Conservation (phyloP, 2,329 filamentous ascomycete genomes). For the Apiospora hydei region DNA sequence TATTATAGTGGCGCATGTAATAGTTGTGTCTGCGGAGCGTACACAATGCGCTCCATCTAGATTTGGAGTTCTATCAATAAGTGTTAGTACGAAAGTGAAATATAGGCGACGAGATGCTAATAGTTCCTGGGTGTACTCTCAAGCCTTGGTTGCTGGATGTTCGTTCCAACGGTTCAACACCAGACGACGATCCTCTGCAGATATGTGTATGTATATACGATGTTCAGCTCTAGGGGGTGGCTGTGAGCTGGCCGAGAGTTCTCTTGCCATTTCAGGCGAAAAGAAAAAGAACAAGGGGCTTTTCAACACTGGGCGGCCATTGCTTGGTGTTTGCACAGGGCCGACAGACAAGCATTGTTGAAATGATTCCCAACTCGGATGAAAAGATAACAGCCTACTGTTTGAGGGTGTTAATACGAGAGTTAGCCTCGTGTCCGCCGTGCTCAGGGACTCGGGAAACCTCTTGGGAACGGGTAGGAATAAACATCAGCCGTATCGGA, state of each 20-base stretch:
- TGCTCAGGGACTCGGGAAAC: background rate
- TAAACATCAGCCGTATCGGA: conserved; percentile 2
- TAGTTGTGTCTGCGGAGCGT: too few species aligned
- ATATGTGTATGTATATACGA: background rate
- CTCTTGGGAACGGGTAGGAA: background rate
- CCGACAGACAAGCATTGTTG: background rate
- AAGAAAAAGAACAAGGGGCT: background rate
- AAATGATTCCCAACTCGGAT: background rate
- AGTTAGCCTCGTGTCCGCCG: background rate
- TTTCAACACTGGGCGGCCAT: background rate
- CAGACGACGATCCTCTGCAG: background rate
- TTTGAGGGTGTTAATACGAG: background rate
- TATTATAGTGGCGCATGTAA: too few species aligned
- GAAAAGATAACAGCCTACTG: background rate
- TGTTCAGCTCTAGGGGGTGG: background rate
- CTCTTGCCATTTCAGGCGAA: background rate
- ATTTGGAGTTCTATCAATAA: too few species aligned
- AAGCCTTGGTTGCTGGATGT: background rate
- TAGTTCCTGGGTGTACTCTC: background rate
- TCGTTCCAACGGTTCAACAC: background rate
- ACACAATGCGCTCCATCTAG: too few species aligned
- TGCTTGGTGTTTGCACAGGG: background rate
- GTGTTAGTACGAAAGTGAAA: background rate
- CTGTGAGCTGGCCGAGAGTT: background rate
- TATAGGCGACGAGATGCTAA: background rate